These are phyloP conservation scores for Funneliformis caledonium DNA, from an alignment of 371 early-diverging fungal genomes.

Conservation along the genomic window DNA sequence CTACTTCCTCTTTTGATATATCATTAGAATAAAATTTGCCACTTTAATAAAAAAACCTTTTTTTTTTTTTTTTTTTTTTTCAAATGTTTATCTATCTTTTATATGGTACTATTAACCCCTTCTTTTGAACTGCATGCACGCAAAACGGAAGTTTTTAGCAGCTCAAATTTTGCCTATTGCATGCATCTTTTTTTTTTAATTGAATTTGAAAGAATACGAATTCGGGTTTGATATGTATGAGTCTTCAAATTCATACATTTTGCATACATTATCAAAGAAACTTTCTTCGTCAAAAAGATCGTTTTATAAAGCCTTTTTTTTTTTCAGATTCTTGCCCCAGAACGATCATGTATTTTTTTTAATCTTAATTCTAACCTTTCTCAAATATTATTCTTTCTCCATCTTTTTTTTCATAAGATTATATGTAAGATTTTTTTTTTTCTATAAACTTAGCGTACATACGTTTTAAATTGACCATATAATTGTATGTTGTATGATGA, in stretches of 20 bases:
- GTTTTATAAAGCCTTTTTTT: neutral
- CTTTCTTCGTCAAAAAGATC: neutral
- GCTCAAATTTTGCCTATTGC: neutral
- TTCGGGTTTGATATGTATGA: neutral
- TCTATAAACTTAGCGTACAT: neutral
- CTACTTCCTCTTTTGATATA: neutral
- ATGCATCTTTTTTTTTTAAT: neutral
- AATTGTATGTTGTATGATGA: neutral
- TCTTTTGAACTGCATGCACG: neutral
- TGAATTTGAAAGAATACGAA: neutral
- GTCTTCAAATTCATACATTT: neutral
- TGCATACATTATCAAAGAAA: neutral
- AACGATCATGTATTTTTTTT: too few relatives aligned
- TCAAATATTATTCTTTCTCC: too few relatives aligned
- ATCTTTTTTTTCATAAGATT: too few relatives aligned
- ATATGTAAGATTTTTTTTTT: too few relatives aligned
- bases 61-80: neutral
- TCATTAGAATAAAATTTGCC: neutral
- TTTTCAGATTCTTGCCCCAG: neutral
- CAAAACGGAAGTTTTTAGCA: slow-evolving; percentile 4
- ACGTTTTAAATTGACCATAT: neutral
- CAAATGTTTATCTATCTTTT: neutral
- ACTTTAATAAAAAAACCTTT: neutral
- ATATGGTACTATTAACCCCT: neutral
- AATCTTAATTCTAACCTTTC: too few relatives aligned